Conservation (phyloP, 2,329 filamentous ascomycete species). For the Venturia aucupariae region DNA sequence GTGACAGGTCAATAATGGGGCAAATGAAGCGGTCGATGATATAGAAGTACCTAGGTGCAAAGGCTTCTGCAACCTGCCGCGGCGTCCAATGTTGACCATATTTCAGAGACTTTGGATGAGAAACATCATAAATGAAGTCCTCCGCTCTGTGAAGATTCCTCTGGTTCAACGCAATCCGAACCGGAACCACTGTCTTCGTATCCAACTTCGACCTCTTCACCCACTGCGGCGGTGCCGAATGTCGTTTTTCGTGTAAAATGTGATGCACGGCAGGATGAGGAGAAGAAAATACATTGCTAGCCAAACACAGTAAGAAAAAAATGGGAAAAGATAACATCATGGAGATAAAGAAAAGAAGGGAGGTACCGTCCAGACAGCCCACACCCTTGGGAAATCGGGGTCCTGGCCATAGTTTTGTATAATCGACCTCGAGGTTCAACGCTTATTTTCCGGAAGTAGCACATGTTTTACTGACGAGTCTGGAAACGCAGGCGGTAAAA, state of each 20-base stretch:
- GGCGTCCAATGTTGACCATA: conserved; percentile 25
- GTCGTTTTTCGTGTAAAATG: conserved; percentile 25
- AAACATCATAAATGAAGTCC: conserved; percentile 21
- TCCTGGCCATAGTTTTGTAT: conserved; percentile 9
- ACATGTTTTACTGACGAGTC: neutral
- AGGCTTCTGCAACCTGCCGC: conserved; percentile 21
- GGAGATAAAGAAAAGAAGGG: neutral
- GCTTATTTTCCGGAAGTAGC: neutral
- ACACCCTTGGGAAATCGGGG: neutral
- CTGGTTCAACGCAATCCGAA: conserved; percentile 23
- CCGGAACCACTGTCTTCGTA: conserved; percentile 19
- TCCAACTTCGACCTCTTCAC: conserved; percentile 18
- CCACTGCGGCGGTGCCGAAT: conserved; percentile 19
- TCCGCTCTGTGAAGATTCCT: conserved; percentile 20
- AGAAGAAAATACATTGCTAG: neutral
- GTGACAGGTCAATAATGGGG: conserved; percentile 1
- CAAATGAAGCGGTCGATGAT: neutral
- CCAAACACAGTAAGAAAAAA: neutral
- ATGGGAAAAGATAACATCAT: neutral
- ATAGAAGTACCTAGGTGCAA: conserved; percentile 19
- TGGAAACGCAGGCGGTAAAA: neutral
- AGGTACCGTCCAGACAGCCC: conserved; percentile 11
- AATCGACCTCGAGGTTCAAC: neutral
- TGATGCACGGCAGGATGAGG: conserved; percentile 15
- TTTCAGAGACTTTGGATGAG: conserved; percentile 22